Percentiles rank a stretch among this genome's conserved stretches.
phyloP scores from a whole-genome alignment of 805 yeast species.

The Kuraishia hungarica region DNA sequence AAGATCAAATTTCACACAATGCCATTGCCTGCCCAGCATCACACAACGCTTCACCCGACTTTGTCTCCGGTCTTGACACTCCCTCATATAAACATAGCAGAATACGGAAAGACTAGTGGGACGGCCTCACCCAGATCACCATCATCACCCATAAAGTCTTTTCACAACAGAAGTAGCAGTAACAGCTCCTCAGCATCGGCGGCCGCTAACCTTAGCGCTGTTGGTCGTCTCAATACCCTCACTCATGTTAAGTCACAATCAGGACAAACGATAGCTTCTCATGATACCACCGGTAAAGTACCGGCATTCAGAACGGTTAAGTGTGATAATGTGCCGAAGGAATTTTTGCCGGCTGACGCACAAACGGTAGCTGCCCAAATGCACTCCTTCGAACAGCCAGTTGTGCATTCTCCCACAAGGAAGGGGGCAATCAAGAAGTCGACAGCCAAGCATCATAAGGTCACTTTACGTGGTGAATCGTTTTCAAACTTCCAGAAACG shows the following conservation, averaged over 20 bases:
- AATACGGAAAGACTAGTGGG: not conserved
- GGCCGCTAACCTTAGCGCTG: not conserved
- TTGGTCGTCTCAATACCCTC: not conserved
- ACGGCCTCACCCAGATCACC: not conserved
- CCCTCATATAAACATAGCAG: not conserved
- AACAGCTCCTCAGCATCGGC: not conserved
- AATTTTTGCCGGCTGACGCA: not conserved
- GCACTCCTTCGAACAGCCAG: not conserved
- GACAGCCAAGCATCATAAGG: not conserved
- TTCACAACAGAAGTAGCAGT: not conserved
- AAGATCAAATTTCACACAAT: not conserved
- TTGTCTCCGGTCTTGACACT: not conserved
- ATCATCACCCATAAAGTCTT: not conserved
- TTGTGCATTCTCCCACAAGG: not conserved
- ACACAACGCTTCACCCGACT: not conserved
- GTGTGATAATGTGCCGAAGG: not conserved
- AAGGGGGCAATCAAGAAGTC: not conserved
- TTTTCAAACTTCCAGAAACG: slow-evolving; percentile 14
- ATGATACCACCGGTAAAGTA: not conserved
- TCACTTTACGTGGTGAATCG: not conserved
- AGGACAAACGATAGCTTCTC: not conserved
- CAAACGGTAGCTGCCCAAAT: not conserved
- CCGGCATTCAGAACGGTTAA: not conserved
- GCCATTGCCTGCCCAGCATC: not conserved
- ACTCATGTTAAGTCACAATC: not conserved